Evolutionary conservation across 2,329 filamentous ascomycete genomes (phyloP).

Genomic region (Verticillium tricorpus): DNA sequence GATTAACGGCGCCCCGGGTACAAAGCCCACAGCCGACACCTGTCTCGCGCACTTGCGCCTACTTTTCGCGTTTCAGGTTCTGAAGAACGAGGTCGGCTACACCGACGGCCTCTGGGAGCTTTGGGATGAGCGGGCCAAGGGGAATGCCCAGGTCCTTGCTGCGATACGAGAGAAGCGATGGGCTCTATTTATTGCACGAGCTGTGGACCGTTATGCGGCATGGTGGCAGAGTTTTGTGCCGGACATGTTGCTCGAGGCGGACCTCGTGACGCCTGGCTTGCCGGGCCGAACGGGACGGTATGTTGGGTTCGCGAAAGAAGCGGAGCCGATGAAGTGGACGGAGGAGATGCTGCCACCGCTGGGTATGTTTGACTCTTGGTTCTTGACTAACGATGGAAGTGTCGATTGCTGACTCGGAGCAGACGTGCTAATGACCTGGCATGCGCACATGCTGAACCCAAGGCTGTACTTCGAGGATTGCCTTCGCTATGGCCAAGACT

Average conservation of each 20-base stretch:
- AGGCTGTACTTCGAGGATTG: slow-evolving; percentile 63
- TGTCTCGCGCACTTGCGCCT: slow-evolving; percentile 56
- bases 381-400: no score
- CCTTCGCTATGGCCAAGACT: slow-evolving; percentile 43
- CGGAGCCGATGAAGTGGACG: slow-evolving; percentile 24
- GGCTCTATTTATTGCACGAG: slow-evolving; percentile 59
- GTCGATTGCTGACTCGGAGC: slow-evolving; percentile 17
- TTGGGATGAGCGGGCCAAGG: slow-evolving; percentile 33
- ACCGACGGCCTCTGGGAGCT: slow-evolving; percentile 58
- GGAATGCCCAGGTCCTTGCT: slow-evolving; percentile 31
- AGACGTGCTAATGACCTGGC: slow-evolving; percentile 72
- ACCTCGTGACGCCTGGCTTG: slow-evolving; percentile 14
- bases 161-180: slow-evolving; percentile 62
- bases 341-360: slow-evolving; percentile 44
- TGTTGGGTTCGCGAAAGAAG: slow-evolving; percentile 17
- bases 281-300: slow-evolving; percentile 16
- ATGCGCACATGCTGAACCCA: slow-evolving; percentile 67
- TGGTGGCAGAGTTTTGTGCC: slow-evolving; percentile 49
- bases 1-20: neutral
- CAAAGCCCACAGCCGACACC: neutral
- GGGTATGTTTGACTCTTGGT: slow-evolving; percentile 29
- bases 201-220: slow-evolving; percentile 55
- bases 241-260: slow-evolving; percentile 19
- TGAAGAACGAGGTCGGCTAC: slow-evolving; percentile 57
- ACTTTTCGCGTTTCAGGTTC: slow-evolving; percentile 55